Base-by-base conservation (phyloP, 2,329 filamentous ascomycete species). In the Clathrospora elynae region DNA sequence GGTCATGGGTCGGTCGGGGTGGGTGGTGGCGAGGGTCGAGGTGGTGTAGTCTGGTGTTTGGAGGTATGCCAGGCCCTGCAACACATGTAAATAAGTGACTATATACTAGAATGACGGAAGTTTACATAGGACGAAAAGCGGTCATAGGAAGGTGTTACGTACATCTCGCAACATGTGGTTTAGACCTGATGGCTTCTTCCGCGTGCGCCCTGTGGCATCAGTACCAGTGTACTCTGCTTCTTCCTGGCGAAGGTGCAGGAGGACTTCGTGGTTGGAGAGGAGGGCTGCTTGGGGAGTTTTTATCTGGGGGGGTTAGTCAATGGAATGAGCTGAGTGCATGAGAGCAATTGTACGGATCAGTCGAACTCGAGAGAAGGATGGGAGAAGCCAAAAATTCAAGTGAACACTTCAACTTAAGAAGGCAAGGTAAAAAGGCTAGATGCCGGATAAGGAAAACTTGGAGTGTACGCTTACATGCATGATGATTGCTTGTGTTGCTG, bases 211-310 rank as follows among this genome's bases (percentile, higher is more conserved):
- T 12, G 54, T 67, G 42, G 50, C 56, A 42, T 71, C 67, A 18
- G 51, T 57, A 35, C 59, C 60, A 6, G 45, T 49, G 48, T 71
- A 69, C 42, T 68, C 64, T 42, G 61, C 63, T 22, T 62, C 57
- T 57, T 67, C 62, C 34, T 55, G 37, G 24, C 49, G 61, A 17
- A 70, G 59, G 55, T 70, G 66, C 13, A 65, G 57, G 59, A 84
- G 84, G 51, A 90, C 85, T 74, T 90, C 87, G 53, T 81, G 85
- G 68, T 90, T 90, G 65, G 83, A 82, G 61, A 90, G 75, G 28
- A 85, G 78, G 4, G 84, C 85, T 19, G 82, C 82, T 64, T 89
- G 85, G 3, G 85, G 75, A 61, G 87, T 85, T 57, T 89, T 72
- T 61, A 90, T 81, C 78, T 88, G 47, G n/a, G 40, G 18, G 33